phyloP scores from a whole-genome alignment of 129 eudicot genomes.

The Glebionis coronaria region DNA sequence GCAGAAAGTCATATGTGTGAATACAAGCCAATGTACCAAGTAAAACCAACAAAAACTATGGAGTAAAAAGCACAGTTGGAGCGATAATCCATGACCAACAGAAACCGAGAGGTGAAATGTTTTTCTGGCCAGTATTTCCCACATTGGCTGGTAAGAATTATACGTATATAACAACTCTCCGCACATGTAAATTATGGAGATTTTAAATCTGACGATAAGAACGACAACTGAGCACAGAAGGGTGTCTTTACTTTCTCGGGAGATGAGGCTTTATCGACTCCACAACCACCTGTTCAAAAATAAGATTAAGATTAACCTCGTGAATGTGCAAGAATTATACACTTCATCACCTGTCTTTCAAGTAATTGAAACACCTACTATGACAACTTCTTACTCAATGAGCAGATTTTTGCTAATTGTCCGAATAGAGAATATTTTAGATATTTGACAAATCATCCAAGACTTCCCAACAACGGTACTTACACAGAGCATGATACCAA shows the following conservation, averaged over 20 bases:
- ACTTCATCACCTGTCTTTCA: background rate
- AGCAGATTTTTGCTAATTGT: too few species aligned
- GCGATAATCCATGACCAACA: background rate
- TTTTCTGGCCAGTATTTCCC: background rate
- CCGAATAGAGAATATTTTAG: too few species aligned
- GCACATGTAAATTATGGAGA: background rate
- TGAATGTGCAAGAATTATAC: background rate
- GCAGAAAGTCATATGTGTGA: too few species aligned
- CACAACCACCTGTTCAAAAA: conserved; percentile 69
- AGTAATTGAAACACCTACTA: too few species aligned
- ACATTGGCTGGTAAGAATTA: background rate
- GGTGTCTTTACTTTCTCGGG: conserved; percentile 47
- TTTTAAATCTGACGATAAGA: background rate
- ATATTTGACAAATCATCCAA: too few species aligned
- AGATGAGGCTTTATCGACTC: conserved; percentile 90
- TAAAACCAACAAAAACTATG: background rate
- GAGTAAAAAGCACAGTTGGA: background rate
- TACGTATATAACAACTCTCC: background rate
- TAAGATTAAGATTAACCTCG: conserved; percentile 6
- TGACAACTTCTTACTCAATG: too few species aligned
- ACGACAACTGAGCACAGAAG: conserved; percentile 1
- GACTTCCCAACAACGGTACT: too few species aligned
- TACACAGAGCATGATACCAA: too few species aligned
- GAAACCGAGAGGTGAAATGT: background rate
- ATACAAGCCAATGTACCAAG: background rate